Evolutionary conservation across 2,329 filamentous ascomycete species (phyloP).

Genomic region (Fusarium verticillioides): DNA sequence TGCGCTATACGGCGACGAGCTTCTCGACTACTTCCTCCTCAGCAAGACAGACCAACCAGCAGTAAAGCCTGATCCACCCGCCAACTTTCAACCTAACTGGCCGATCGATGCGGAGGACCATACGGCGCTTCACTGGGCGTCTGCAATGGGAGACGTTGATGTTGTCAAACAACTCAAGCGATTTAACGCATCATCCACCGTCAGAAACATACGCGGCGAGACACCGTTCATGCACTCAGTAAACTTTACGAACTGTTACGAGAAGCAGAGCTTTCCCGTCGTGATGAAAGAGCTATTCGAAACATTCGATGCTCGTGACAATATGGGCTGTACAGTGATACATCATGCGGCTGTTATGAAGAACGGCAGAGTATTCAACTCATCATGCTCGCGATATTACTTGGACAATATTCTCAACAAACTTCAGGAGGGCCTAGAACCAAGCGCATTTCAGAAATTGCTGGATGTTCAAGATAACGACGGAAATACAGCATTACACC

Average conservation of each 20-base stretch:
- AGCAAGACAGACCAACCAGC: conserved; percentile 81
- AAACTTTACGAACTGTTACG: conserved; percentile 96
- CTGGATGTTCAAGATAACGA: conserved; percentile 86
- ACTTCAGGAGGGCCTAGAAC: conserved; percentile 80
- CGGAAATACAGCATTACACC: conserved; percentile 85
- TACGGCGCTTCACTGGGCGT: conserved; percentile 95
- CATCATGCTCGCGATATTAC: conserved; percentile 91
- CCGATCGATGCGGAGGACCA: conserved; percentile 94
- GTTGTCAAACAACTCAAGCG: conserved; percentile 88
- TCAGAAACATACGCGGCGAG: conserved; percentile 79
- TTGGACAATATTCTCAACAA: conserved; percentile 90
- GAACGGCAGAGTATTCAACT: conserved; percentile 81
- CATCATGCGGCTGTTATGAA: conserved; percentile 94
- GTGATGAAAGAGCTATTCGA: conserved; percentile 86
- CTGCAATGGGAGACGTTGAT: conserved; percentile 94
- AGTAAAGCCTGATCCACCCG: conserved; percentile 79
- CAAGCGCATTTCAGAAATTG: conserved; percentile 79
- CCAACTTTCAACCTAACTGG: conserved; percentile 88
- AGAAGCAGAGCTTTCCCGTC: conserved; percentile 88
- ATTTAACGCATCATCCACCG: conserved; percentile 79
- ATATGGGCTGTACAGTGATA: conserved; percentile 86
- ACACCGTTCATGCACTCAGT: conserved; percentile 95
- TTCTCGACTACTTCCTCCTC: conserved; percentile 96
- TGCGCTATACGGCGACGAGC: conserved; percentile 88
- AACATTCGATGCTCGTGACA: conserved; percentile 83